These are phyloP conservation scores for Trypethelium eluteriae DNA, from an alignment of 495 filamentous ascomycete genomes.

Conservation along the genomic window DNA sequence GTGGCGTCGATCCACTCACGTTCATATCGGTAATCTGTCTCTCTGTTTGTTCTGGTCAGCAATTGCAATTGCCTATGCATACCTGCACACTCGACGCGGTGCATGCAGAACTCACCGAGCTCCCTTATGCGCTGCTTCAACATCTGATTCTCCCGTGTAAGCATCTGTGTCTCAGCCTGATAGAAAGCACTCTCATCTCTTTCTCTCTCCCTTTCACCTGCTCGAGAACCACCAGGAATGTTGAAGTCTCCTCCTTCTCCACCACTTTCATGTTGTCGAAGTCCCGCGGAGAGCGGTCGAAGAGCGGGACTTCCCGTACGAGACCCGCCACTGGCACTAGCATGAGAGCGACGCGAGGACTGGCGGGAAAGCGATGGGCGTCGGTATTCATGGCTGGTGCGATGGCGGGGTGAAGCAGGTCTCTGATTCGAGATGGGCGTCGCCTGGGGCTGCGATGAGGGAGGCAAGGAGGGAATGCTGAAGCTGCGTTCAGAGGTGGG, in stretches of 20 bases:
- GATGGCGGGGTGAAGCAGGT: constrained; percentile 46
- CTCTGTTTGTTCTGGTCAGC: background rate
- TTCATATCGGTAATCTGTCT: background rate
- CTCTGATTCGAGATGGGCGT: constrained; percentile 40
- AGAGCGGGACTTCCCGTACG: background rate
- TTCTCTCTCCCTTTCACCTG: constrained; percentile 9
- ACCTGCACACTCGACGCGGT: background rate
- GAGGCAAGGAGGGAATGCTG: constrained; percentile 38
- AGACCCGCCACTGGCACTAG: constrained; percentile 10
- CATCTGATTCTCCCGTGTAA: constrained; percentile 91
- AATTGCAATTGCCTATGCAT: background rate
- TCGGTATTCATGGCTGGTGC: constrained; percentile 29
- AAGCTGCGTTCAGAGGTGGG: constrained; percentile 57
- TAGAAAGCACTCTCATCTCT: constrained; percentile 80
- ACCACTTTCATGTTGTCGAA: constrained; percentile 13
- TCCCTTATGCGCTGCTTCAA: constrained; percentile 76
- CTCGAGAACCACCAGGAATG: background rate
- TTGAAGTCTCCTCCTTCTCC: constrained; percentile 19
- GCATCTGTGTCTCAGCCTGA: constrained; percentile 81
- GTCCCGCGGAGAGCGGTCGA: background rate
- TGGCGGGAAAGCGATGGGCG: constrained; percentile 40
- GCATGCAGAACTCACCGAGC: constrained; percentile 49
- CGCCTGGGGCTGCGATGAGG: constrained; percentile 32
- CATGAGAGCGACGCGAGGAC: constrained; percentile 36
- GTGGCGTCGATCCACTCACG: background rate